phyloP scores from a whole-genome alignment of 495 filamentous ascomycete species.

The Cercophora samala region DNA sequence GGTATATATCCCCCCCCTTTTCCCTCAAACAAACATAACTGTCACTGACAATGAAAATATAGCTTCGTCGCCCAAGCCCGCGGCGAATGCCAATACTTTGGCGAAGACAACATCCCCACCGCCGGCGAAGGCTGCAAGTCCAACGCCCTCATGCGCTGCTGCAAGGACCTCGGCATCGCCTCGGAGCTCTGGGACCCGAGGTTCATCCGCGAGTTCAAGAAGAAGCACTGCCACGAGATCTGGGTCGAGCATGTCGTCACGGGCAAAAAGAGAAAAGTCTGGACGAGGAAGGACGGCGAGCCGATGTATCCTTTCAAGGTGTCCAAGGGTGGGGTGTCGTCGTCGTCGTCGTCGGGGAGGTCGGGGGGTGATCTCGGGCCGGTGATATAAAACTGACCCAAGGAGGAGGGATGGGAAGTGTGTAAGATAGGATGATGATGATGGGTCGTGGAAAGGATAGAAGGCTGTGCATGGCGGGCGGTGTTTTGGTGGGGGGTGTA shows the following conservation, averaged over 20 bases:
- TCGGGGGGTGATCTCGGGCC: neutral
- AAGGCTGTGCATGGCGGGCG: neutral
- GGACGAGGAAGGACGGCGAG: constrained; percentile 78
- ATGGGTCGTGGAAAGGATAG: neutral
- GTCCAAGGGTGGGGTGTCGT: constrained; percentile 42
- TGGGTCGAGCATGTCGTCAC: constrained; percentile 64
- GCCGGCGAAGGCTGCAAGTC: constrained; percentile 96
- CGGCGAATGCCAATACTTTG: constrained; percentile 94
- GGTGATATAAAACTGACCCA: neutral
- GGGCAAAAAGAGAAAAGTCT: constrained; percentile 87
- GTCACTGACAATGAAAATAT: neutral
- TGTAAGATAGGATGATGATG: neutral
- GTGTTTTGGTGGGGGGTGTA: neutral
- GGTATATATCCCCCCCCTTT: constrained; percentile 55
- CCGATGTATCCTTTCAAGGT: constrained; percentile 66
- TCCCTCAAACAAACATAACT: constrained; percentile 3
- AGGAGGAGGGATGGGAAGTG: neutral
- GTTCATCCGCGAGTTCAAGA: constrained; percentile 72
- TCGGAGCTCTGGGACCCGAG: constrained; percentile 96
- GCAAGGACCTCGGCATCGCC: constrained; percentile 94
- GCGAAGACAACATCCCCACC: constrained; percentile 87
- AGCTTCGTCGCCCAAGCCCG: constrained; percentile 90
- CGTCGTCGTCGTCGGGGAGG: neutral
- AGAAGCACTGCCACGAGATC: constrained; percentile 61
- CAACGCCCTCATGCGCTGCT: constrained; percentile 93